Percentiles rank a stretch among this genome's conserved stretches.
These are phyloP conservation scores for Skeletonema potamos DNA, from an alignment of 108 stramenopile genomes.

Conservation along the genomic window DNA sequence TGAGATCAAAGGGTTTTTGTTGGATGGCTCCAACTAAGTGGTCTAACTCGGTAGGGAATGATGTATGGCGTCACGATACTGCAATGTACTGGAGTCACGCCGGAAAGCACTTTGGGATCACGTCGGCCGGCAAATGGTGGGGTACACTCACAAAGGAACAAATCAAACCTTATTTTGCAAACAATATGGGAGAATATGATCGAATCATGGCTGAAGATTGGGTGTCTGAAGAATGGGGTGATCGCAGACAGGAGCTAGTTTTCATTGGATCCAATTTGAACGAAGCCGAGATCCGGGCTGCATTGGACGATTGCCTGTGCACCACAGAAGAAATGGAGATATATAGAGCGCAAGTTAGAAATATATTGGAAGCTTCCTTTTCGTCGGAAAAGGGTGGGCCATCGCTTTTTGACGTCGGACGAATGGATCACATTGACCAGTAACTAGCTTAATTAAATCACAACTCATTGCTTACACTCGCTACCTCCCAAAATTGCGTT, in stretches of 20 bases:
- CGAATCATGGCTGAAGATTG: conserved; percentile 84
- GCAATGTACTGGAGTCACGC: conserved; percentile 97
- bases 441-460: background rate
- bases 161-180: conserved; percentile 67
- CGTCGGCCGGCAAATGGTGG: conserved; percentile 95
- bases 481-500: no score
- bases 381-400: conserved; percentile 14
- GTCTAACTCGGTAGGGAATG: conserved; percentile 58
- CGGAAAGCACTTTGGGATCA: conserved; percentile 89
- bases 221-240: conserved; percentile 85
- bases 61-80: conserved; percentile 89
- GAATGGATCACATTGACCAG: conserved; percentile 47
- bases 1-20: conserved; percentile 95
- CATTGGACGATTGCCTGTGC: conserved; percentile 75
- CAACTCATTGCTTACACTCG: background rate
- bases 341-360: conserved; percentile 58
- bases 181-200: conserved; percentile 67
- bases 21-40: conserved; percentile 92
- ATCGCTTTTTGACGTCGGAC: conserved; percentile 52
- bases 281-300: conserved; percentile 61
- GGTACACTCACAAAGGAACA: conserved; percentile 59
- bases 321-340: conserved; percentile 66
- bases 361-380: conserved; percentile 44
- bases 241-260: conserved; percentile 92
- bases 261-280: conserved; percentile 80